phyloP scores from a whole-genome alignment of 352 stramenopile species.

The Phytophthora rubi region DNA sequence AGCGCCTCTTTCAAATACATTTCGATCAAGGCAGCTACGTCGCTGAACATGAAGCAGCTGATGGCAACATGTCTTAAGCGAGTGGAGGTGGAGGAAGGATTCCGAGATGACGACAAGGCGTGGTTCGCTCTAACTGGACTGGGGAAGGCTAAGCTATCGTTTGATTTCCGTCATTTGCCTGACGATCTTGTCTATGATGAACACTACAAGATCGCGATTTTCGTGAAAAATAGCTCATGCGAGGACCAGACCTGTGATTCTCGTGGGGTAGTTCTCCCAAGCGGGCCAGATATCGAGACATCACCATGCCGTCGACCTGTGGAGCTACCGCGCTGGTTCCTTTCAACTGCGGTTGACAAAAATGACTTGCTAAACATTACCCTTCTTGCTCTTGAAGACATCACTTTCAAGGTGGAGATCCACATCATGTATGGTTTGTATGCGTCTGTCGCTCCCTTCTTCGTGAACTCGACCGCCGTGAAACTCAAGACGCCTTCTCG shows the following conservation, averaged over 20 bases:
- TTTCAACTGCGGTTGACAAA: slow-evolving; percentile 90
- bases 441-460: slow-evolving; percentile 84
- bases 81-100: slow-evolving; percentile 75
- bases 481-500: slow-evolving; percentile 76
- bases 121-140: slow-evolving; percentile 94
- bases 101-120: slow-evolving; percentile 79
- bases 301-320: slow-evolving; percentile 93
- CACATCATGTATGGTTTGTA: slow-evolving; percentile 96
- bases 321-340: slow-evolving; percentile 92
- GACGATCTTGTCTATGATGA: slow-evolving; percentile 93
- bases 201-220: slow-evolving; percentile 96
- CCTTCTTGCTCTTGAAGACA: slow-evolving; percentile 94
- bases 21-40: slow-evolving; percentile 39
- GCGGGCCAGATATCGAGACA: slow-evolving; percentile 81
- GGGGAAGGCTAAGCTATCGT: slow-evolving; percentile 92
- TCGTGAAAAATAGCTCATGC: slow-evolving; percentile 93
- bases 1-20: slow-evolving; percentile 55
- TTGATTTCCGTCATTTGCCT: slow-evolving; percentile 95
- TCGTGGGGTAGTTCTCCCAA: slow-evolving; percentile 56
- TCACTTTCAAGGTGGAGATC: slow-evolving; percentile 95
- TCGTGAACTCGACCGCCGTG: slow-evolving; percentile 92
- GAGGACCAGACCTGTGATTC: slow-evolving; percentile 86
- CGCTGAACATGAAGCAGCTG: slow-evolving; percentile 47
- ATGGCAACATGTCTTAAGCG: slow-evolving; percentile 46
- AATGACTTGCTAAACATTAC: slow-evolving; percentile 95